A percentile compares a stretch with the other conserved stretches of the same genome.
These are phyloP conservation scores for Myriosclerotinia curreyana DNA, from an alignment of 2,329 filamentous ascomycete species.

Conservation along the genomic window DNA sequence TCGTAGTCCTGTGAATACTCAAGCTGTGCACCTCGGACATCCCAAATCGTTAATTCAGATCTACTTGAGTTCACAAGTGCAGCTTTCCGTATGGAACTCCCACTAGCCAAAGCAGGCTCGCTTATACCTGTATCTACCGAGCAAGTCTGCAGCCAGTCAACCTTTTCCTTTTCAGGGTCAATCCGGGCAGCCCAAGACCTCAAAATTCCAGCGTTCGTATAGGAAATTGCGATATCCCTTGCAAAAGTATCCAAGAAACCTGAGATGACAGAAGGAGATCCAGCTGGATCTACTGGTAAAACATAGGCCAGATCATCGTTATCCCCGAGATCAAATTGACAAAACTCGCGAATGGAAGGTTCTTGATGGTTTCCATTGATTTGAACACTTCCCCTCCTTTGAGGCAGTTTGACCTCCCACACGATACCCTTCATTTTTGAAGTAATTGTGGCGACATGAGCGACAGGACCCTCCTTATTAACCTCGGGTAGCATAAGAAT, in stretches of 20 bases:
- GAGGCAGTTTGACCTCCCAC: slow-evolving; percentile 70
- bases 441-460: slow-evolving; percentile 78
- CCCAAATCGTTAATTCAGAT: slow-evolving; percentile 85
- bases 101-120: slow-evolving; percentile 74
- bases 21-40: slow-evolving; percentile 74
- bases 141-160: slow-evolving; percentile 82
- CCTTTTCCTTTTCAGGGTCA: slow-evolving; percentile 53
- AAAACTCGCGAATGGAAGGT: slow-evolving; percentile 61
- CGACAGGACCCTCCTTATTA: slow-evolving; percentile 49
- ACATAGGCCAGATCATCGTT: slow-evolving; percentile 62
- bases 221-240: slow-evolving; percentile 81
- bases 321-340: slow-evolving; percentile 63
- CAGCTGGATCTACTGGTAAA: slow-evolving; percentile 82
- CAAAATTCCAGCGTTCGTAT: slow-evolving; percentile 69
- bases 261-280: slow-evolving; percentile 65
- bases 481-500: slow-evolving; percentile 71
- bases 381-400: slow-evolving; percentile 38
- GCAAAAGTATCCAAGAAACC: slow-evolving; percentile 85
- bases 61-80: slow-evolving; percentile 73
- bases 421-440: slow-evolving; percentile 75
- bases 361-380: slow-evolving; percentile 24
- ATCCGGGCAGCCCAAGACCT: slow-evolving; percentile 84
- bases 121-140: slow-evolving; percentile 74
- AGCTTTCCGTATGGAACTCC: slow-evolving; percentile 81
- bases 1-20: slow-evolving; percentile 78